These are phyloP conservation scores for Telopea speciosissima DNA, from an alignment of 177 flowering plant species.

Conservation along the genomic window DNA sequence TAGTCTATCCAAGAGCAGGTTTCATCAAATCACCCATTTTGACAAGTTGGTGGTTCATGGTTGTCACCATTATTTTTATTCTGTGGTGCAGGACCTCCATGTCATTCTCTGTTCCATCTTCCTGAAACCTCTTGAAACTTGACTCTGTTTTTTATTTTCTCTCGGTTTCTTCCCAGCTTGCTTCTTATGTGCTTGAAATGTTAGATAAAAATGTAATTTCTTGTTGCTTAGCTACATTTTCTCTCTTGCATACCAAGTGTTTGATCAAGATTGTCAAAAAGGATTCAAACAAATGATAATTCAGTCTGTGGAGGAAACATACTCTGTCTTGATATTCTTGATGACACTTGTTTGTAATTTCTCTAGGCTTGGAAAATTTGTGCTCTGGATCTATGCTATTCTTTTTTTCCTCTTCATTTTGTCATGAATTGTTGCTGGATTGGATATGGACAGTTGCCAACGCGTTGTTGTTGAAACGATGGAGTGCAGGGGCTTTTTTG, in stretches of 20 bases:
- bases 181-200: too few relatives aligned
- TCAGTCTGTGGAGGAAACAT: not conserved
- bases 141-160: not conserved
- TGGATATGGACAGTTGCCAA: slow-evolving; percentile 56
- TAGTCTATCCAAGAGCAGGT: too few relatives aligned
- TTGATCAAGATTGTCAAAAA: slow-evolving; percentile 13
- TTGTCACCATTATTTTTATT: too few relatives aligned
- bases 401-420: not conserved
- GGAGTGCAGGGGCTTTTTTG: slow-evolving; percentile 27
- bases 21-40: too few relatives aligned
- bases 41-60: too few relatives aligned
- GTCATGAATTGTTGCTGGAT: not conserved
- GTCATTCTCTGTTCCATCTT: too few relatives aligned
- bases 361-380: too few relatives aligned
- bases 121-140: not conserved
- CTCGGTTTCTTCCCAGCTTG: too few relatives aligned
- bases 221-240: not conserved
- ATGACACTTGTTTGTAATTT: too few relatives aligned
- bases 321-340: too few relatives aligned
- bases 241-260: slow-evolving; percentile 13
- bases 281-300: not conserved
- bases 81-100: too few relatives aligned
- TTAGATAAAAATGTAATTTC: too few relatives aligned
- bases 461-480: slow-evolving; percentile 66
- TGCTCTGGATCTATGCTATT: not conserved